Percentiles rank a stretch among this genome's conserved stretches.
These are phyloP conservation scores for Polygonum aviculare DNA, from an alignment of 148 eudicot species.

Conservation along the genomic window DNA sequence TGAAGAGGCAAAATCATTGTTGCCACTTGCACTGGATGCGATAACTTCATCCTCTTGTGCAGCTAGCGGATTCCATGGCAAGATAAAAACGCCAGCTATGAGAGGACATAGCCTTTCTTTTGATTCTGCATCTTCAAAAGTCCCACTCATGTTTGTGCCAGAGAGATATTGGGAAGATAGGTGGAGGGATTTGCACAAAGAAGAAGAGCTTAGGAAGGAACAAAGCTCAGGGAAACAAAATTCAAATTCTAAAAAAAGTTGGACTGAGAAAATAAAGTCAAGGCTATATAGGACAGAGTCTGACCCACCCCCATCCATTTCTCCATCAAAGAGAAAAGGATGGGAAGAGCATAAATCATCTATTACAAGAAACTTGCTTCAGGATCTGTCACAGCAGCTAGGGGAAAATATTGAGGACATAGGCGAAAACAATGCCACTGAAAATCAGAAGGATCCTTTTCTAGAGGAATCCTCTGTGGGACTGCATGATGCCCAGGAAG, in stretches of 20 bases:
- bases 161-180: slow-evolving; percentile 98
- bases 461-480: slow-evolving; percentile 19
- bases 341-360: slow-evolving; percentile 29
- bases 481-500: slow-evolving; percentile 23
- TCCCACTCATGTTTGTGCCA: slow-evolving; percentile 44
- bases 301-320: slow-evolving; percentile 28
- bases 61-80: slow-evolving; percentile 22
- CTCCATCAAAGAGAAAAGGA: slow-evolving; percentile 36
- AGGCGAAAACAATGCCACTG: slow-evolving; percentile 12
- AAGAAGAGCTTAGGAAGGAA: slow-evolving; percentile 48
- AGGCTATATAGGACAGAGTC: slow-evolving; percentile 60
- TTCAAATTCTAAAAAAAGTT: slow-evolving; percentile 43
- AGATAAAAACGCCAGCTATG: slow-evolving; percentile 21
- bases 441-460: slow-evolving; percentile 19
- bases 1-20: slow-evolving; percentile 64
- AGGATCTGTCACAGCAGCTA: slow-evolving; percentile 59
- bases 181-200: slow-evolving; percentile 82
- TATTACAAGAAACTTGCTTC: slow-evolving; percentile 60
- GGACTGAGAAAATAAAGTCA: slow-evolving; percentile 74
- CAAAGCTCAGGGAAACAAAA: slow-evolving; percentile 20
- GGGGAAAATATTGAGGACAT: slow-evolving; percentile 39
- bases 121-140: slow-evolving; percentile 43
- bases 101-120: slow-evolving; percentile 57
- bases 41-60: slow-evolving; percentile 30
- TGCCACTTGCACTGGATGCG: slow-evolving; percentile 55